Conservation (phyloP, 768 basidiomycete species). For the Leccinum broughii region DNA sequence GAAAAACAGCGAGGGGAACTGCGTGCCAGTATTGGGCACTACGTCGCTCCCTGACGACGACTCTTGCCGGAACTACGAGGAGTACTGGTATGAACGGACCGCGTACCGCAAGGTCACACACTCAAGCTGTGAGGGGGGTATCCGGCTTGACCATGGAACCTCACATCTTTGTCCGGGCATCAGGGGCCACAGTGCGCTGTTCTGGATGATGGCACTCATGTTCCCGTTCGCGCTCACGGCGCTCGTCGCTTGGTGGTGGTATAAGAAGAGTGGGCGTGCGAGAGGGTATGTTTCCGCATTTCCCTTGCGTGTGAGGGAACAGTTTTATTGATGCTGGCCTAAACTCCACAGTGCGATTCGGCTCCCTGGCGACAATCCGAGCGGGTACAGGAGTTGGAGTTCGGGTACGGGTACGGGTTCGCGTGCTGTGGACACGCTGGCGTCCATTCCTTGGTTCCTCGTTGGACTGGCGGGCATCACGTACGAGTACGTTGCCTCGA, state of each 20-base stretch:
- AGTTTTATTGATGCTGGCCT: conserved; percentile 7
- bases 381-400: conserved; percentile 21
- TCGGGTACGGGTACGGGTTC: conserved; percentile 35
- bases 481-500: conserved; percentile 61
- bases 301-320: neutral
- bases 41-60: conserved; percentile 60
- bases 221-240: conserved; percentile 79
- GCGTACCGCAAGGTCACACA: conserved; percentile 88
- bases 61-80: conserved; percentile 59
- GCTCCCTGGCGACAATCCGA: conserved; percentile 53
- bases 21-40: conserved; percentile 75
- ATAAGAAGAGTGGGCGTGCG: conserved; percentile 66
- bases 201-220: conserved; percentile 80
- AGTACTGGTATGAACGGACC: conserved; percentile 94
- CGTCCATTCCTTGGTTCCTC: conserved; percentile 89
- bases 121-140: conserved; percentile 82
- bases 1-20: conserved; percentile 66
- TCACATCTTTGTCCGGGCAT: conserved; percentile 83
- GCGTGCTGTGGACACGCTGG: conserved; percentile 65
- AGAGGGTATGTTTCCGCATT: conserved; percentile 59
- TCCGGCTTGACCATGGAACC: conserved; percentile 72
- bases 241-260: conserved; percentile 80
- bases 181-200: conserved; percentile 66
- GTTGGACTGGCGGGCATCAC: conserved; percentile 76
- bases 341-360: conserved; percentile 62